Percentiles rank a stretch among this genome's conserved stretches.
These are phyloP conservation scores for Aspergillus pseudoterreus DNA, from an alignment of 2,329 filamentous ascomycete genomes.

Conservation along the genomic window DNA sequence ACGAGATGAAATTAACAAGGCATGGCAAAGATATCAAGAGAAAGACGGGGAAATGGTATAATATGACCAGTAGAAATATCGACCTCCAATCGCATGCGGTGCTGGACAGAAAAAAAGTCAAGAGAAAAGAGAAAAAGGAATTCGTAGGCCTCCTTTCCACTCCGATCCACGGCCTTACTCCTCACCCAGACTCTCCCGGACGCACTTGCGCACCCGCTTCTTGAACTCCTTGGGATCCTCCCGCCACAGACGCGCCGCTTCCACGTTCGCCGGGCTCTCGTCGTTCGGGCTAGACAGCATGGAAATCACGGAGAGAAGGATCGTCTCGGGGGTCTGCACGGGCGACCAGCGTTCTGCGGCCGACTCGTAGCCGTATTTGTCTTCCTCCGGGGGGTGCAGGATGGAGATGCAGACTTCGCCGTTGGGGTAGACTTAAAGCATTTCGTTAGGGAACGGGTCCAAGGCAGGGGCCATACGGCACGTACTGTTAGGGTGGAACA, in stretches of 20 bases:
- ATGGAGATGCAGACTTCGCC: constrained; percentile 96
- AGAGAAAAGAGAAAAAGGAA: constrained; percentile 26
- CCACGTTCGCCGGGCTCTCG: constrained; percentile 91
- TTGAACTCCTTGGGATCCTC: constrained; percentile 78
- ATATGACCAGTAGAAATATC: too few species aligned
- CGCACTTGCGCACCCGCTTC: constrained; percentile 71
- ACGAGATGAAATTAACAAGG: background rate
- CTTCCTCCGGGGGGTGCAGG: constrained; percentile 89
- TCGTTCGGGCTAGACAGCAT: constrained; percentile 91
- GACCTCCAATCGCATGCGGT: too few species aligned
- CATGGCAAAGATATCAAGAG: background rate
- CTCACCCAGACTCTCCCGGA: constrained; percentile 76
- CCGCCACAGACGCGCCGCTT: constrained; percentile 83
- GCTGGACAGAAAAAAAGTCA: background rate
- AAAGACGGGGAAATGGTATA: too few species aligned
- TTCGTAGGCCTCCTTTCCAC: background rate
- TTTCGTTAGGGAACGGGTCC: background rate
- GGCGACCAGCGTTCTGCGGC: constrained; percentile 90
- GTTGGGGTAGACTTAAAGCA: constrained; percentile 67
- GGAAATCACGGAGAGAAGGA: constrained; percentile 85
- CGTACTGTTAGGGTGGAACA: constrained; percentile 87
- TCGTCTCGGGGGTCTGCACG: constrained; percentile 92
- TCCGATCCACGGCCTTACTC: constrained; percentile 39
- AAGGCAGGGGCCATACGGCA: background rate
- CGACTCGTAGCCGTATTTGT: constrained; percentile 88